phyloP scores from a whole-genome alignment of 306 rosid genomes.

The Cucumis cinereus region DNA sequence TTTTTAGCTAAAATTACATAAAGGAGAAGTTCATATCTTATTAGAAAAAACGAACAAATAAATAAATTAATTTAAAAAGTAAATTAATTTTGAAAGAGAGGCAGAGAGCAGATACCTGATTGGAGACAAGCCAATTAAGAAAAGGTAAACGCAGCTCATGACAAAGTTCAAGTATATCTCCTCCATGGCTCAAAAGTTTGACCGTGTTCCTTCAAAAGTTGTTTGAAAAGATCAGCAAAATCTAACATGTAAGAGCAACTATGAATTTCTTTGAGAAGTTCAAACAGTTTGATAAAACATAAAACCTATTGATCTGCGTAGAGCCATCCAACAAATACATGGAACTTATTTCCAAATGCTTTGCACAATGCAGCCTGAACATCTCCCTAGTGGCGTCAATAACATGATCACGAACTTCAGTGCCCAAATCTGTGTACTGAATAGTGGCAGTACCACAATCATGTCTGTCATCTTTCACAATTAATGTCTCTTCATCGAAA shows the following conservation, averaged over 20 bases:
- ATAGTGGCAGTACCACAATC: constrained; percentile 41
- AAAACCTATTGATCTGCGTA: constrained; percentile 65
- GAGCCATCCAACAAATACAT: constrained; percentile 62
- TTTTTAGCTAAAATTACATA: too few relatives aligned
- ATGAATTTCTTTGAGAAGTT: constrained; percentile 3
- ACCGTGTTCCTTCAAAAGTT: constrained; percentile 61
- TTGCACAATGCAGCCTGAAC: constrained; percentile 80
- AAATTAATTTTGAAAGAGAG: background rate
- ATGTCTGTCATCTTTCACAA: constrained; percentile 37
- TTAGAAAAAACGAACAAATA: too few relatives aligned
- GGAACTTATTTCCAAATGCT: constrained; percentile 61
- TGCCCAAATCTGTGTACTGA: constrained; percentile 52
- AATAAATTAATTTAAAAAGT: too few relatives aligned
- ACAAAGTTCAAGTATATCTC: constrained; percentile 91
- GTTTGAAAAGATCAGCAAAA: constrained; percentile 16
- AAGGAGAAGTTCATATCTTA: too few relatives aligned
- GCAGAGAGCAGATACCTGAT: constrained; percentile 40
- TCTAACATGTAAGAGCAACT: background rate
- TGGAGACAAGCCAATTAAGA: constrained; percentile 58
- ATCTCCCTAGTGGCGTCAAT: constrained; percentile 53
- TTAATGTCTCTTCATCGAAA: constrained; percentile 61
- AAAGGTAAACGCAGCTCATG: constrained; percentile 83
- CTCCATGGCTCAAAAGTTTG: constrained; percentile 86
- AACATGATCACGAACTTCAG: constrained; percentile 78
- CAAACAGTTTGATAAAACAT: constrained; percentile 10